Base-by-base conservation (phyloP, 2,329 filamentous ascomycete species). In the Aspergillus pseudoviridinutans region DNA sequence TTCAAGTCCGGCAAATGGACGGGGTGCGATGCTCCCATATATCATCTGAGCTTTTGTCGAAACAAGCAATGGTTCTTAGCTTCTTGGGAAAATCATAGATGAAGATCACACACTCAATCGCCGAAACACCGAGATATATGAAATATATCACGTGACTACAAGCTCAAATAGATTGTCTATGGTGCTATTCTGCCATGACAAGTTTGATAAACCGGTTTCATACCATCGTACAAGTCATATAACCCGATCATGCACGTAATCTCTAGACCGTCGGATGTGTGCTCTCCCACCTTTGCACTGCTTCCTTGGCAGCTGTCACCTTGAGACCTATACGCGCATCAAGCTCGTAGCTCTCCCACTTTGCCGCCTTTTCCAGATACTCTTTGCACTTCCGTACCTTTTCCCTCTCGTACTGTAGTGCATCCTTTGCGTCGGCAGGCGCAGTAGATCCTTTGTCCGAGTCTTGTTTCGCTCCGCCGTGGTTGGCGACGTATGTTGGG, bases 341-440 rank as follows among this genome's bases (percentile, higher is more conserved):
- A 58, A 87, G 71, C 66, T 86, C 84, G 67, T 84, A 87, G 20
- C 76, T 76, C 63, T 85, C 85, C 84, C 84, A 87, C 51, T 72
- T 78, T 47, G 82, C 81, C 9, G 82, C 82, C 68, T 82, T 82
- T 17, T 82, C 79, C 14, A 87, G 67, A 75, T 82, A 82, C 38
- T 77, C 76, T 61, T 79, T 82, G 63, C 83, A 85, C 59, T 82
- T 77, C 50, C 74, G 72, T 50, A 87, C 73, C 58, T 75, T 68
- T 42, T 77, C 71, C 28, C 61, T 65, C 57, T 79, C 77, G 22
- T 62, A 51, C 7, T 50, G 10, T 1, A 56, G 27, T 4, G 51
- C 47, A 8, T 56, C 27, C 3, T 62, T 62, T 5, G 55, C 41
- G 25, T 52, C 38, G 22, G 51, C 22, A 4, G 25, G 27, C n/a